A percentile compares a stretch with the other conserved stretches of the same genome.
Conservation (phyloP, 352 stramenopile species). For the Phytopythium ostracodes region DNA sequence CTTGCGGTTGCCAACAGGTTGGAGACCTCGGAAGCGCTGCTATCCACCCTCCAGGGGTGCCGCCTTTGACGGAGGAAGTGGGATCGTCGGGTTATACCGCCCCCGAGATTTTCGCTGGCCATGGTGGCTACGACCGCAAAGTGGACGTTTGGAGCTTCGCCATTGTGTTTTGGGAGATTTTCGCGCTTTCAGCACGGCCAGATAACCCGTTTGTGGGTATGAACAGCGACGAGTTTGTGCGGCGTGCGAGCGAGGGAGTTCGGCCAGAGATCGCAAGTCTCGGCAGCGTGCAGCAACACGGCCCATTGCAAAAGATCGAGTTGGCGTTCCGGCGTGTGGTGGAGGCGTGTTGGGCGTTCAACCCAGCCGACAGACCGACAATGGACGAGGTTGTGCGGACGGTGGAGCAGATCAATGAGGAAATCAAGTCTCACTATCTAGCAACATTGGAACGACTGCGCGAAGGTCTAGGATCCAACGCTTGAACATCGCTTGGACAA, state of each 20-base stretch:
- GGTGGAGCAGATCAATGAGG: neutral
- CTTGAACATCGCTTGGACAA: too few relatives aligned
- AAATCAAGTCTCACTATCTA: neutral
- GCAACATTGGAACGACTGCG: too few relatives aligned
- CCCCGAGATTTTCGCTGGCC: conserved; percentile 33
- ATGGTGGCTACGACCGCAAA: conserved; percentile 37
- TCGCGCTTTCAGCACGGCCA: neutral
- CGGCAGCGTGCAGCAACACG: neutral
- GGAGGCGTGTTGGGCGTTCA: conserved; percentile 27
- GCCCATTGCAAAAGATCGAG: neutral
- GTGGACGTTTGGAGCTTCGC: conserved; percentile 48
- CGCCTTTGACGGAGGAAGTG: conserved; percentile 22
- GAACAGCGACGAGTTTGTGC: conserved; percentile 23
- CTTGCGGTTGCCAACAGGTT: conserved; percentile 13
- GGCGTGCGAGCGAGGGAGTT: conserved; percentile 15
- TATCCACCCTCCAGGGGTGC: conserved; percentile 8
- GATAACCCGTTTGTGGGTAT: conserved; percentile 31
- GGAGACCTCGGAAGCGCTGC: conserved; percentile 34
- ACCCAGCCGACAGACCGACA: conserved; percentile 16
- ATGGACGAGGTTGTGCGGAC: conserved; percentile 16
- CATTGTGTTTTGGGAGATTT: conserved; percentile 40
- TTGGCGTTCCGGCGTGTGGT: conserved; percentile 13
- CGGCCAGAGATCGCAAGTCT: conserved; percentile 12
- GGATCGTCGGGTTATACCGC: conserved; percentile 42
- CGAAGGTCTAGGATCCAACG: too few relatives aligned